Evolutionary conservation across 73 alveolate genomes (phyloP), one percentile per base, ranked within the genome.

Genomic region (Blepharisma stoltei): DNA sequence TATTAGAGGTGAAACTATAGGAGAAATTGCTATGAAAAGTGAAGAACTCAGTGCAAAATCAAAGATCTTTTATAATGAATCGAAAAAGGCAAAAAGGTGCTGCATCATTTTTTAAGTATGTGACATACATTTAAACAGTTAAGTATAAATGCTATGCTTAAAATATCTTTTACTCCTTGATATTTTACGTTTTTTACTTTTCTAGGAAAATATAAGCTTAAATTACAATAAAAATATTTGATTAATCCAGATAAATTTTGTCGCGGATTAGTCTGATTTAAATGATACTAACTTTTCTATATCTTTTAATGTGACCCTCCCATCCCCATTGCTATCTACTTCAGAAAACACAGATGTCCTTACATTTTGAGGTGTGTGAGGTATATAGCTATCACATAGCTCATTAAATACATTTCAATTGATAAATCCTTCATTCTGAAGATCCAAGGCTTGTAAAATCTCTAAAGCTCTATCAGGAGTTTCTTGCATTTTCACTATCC

Each of bases 41-140:
- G 73, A 60, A 60, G 73, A 60, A 60, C 73, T 60, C 23, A 14
- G 46, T 20, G n/a, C 23, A 60, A 60, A 25, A 60, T n/a, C 73
- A 14, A 60, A 60, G 23, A 60, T 60, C 3, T 60, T 60, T 60
- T 60, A 60, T 25, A 60, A 60, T n/a, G 73, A 60, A 25, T 20
- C 73, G 49, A 60, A 60, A 38, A 60, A 60, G 47, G 23, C 14
- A 1, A 60, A 60, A 25, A 14, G 73, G 46, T 60, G 73, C 23
- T n/a, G 14, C 46, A 60, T 60, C 2, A 14, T 60, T 25, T 60
- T 32, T 3, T 32, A 32, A 32, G 41, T 32, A 32, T 32, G 41
- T 32, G 41, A 32, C 3, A 32, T 32, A 32, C 41, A 32, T 1
- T 32, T 32, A 32, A 32, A 32, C 3, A 32, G 3, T 3, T 32